Evolutionary conservation across 148 eudicot species (phyloP), one percentile per base, ranked within the genome.

Genomic region (Euryodendron excelsum): DNA sequence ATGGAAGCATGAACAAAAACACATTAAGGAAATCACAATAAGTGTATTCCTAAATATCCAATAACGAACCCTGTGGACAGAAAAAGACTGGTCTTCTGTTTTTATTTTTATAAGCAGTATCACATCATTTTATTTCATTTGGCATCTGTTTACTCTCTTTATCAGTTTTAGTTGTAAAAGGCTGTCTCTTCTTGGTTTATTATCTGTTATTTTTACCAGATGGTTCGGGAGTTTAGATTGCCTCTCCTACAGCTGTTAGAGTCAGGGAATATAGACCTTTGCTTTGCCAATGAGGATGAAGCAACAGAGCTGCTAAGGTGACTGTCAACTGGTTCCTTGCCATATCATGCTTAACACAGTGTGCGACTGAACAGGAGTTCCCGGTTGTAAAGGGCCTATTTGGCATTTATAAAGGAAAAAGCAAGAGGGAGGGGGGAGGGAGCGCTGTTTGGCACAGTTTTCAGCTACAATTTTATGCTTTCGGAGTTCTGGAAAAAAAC

Each of bases 281-380:
- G 99, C 87, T 96, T 93, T 86, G 99, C 99, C 78, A 96, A 96
- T 75, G 99, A 96, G 87, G 99, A 96, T 75, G 99, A 96, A 86
- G 99, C 99, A 17, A 63, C 73, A 62, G 99, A 96, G 83, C 91
- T 96, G 65, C 71, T 92, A 82, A 92, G 99, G 98, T 91, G 77
- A 79, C 31, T 31, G 37, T 23, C 28, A 76, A 33, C 64, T 66
- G 63, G 39, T 68, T 34, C 68, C 44, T 64, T 62, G 23, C 39
- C 31, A 11, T 18, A 28, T 50, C 45, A 66, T 33, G 20, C 7
- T 23, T 2, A n/a, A 13, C 63, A 50, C 3, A 14, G 14, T 20
- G 27, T 14, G 23, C 20, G 44, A 11, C 9, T 9, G 62, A 62
- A 28, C n/a, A 12, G 30, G 11, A 30, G 30, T 76, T 48, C 34